Base-by-base conservation (phyloP, 768 basidiomycete genomes). In the Phallus indusiatus region DNA sequence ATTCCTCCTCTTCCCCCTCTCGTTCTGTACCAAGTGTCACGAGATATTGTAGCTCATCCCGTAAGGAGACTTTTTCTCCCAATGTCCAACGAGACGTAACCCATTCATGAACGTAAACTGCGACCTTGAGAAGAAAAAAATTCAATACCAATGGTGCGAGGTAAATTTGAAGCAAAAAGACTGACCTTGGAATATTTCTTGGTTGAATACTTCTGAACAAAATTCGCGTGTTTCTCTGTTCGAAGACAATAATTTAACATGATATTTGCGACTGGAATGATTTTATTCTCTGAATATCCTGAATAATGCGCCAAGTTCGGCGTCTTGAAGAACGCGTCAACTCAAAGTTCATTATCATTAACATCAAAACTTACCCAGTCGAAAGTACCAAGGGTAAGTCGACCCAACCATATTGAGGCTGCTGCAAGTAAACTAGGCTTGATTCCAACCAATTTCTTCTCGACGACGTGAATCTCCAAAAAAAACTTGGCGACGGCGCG, bases 401-500 rank as follows among this genome's bases (percentile, higher is more conserved):
- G 75, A 7, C 90, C 89, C 35, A 96, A 77, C 92, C 92, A 96
- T 62, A 90, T 80, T 0, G 87, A 81, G 10, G 90, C 84, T 0
- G 94, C 93, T 11, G 92, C 88, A 60, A 94, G 72, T 63, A 89
- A 66, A 24, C 88, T 91, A 2, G 94, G 90, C 9, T 85, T 79
- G 5, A 82, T 80, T 1, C 77, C 76, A 49, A 97, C 74, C 62
- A 97, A 74, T n/a, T 81, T 75, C 76, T 85, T 83, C 63, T 97
- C 93, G 18, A 96, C 75, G 54, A 83, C 81, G 12, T 83, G 81
- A 53, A 96, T 88, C 74, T 96, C 94, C 55, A 94, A 75, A 54
- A 96, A 78, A 71, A 92, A 97, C 70, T 97, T 96, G 36, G 85
- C 91, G 18, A 96, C 78, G 2, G 93, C 94, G 59, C 94, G 75